phyloP scores from a whole-genome alignment of 352 stramenopile species.

The Pythium apleroticum region DNA sequence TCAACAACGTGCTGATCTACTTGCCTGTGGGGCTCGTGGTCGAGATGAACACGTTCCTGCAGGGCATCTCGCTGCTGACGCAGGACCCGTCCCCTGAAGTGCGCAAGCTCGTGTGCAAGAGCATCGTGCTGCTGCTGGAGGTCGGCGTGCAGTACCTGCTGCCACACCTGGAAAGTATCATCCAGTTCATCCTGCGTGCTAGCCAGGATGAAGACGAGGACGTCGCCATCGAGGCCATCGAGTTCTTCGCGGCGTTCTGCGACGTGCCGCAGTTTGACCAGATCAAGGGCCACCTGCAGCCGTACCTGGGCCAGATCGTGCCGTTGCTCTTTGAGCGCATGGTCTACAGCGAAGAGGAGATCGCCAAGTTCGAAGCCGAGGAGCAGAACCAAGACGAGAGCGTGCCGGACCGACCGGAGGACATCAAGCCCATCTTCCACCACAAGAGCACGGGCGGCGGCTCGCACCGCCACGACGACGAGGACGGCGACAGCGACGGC shows the following conservation, averaged over 20 bases:
- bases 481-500: constrained; percentile 70
- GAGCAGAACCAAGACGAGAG: constrained; percentile 86
- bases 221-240: constrained; percentile 87
- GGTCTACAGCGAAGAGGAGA: constrained; percentile 95
- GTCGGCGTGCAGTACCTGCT: constrained; percentile 89
- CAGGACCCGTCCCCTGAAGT: constrained; percentile 82
- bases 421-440: constrained; percentile 90
- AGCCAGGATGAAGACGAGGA: constrained; percentile 86
- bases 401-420: constrained; percentile 88
- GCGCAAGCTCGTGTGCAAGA: constrained; percentile 89
- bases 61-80: constrained; percentile 87
- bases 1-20: constrained; percentile 91
- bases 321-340: constrained; percentile 93
- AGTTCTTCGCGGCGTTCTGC: constrained; percentile 91
- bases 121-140: constrained; percentile 89
- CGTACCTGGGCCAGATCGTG: constrained; percentile 89
- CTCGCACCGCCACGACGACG: constrained; percentile 34
- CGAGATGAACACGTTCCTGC: constrained; percentile 89
- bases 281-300: constrained; percentile 87
- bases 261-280: constrained; percentile 90
- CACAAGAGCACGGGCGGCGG: constrained; percentile 40
- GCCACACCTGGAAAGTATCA: constrained; percentile 88
- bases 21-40: constrained; percentile 86
- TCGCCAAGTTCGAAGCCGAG: constrained; percentile 89
- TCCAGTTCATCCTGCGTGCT: constrained; percentile 89